A percentile compares a stretch with the other conserved stretches of the same genome.
Conservation (phyloP, 108 stramenopile genomes). For the Mayamaea pseudoterrestris region DNA sequence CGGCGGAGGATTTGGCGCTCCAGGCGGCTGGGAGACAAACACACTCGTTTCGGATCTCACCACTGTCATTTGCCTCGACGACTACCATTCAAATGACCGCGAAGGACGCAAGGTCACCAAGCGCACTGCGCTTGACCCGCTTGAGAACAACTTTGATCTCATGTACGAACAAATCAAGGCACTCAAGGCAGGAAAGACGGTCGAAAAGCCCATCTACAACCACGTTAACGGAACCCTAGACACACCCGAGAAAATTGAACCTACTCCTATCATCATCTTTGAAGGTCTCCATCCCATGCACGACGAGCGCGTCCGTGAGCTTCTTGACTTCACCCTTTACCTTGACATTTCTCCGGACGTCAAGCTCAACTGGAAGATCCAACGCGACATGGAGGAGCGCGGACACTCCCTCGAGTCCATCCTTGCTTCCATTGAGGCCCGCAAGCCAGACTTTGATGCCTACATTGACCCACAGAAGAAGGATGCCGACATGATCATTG, state of each 20-base stretch:
- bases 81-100: constrained; percentile 96
- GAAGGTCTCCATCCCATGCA: constrained; percentile 96
- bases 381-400: constrained; percentile 97
- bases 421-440: constrained; percentile 92
- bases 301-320: constrained; percentile 89
- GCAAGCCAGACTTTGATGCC: constrained; percentile 94
- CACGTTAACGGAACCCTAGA: constrained; percentile 98
- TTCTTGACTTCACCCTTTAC: constrained; percentile 96
- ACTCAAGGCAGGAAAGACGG: constrained; percentile 87
- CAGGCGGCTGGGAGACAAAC: constrained; percentile 98
- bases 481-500: constrained; percentile 84
- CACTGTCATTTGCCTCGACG: constrained; percentile 96
- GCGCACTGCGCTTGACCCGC: constrained; percentile 83
- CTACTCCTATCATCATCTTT: constrained; percentile 95
- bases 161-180: constrained; percentile 94
- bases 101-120: constrained; percentile 88
- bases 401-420: constrained; percentile 94
- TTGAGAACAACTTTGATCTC: constrained; percentile 95
- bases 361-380: constrained; percentile 98
- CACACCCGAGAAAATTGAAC: constrained; percentile 86
- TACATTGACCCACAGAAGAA: constrained; percentile 95
- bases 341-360: constrained; percentile 94
- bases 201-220: constrained; percentile 97
- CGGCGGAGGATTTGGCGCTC: constrained; percentile 78
- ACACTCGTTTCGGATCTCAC: constrained; percentile 93